Conservation (phyloP, 331 rosid genomes). For the Malus hybrid region DNA sequence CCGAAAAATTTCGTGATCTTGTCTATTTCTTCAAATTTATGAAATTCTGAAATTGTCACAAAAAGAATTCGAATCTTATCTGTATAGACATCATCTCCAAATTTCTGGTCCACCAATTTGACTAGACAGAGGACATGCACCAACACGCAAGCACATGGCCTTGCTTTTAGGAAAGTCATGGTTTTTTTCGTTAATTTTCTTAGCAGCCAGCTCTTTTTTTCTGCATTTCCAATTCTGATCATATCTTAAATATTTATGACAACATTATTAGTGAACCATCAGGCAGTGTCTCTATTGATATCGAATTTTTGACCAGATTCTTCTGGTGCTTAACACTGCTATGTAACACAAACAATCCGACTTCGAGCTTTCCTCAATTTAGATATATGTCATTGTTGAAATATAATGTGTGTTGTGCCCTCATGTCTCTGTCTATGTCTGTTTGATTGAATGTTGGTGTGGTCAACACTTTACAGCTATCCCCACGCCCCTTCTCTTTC, state of each 20-base stretch:
- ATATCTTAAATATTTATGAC: background rate
- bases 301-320: no score
- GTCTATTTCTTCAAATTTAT: no score
- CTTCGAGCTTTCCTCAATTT: background rate
- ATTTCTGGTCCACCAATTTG: background rate
- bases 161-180: background rate
- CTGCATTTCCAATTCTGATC: background rate
- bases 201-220: no score
- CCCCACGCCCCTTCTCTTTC: no score
- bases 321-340: background rate
- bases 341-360: background rate
- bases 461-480: background rate
- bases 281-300: background rate
- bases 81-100: background rate
- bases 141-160: background rate
- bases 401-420: background rate
- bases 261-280: no score
- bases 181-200: background rate
- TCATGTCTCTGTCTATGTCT: background rate
- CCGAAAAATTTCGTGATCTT: fast-evolving
- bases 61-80: no score
- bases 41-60: no score
- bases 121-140: no score
- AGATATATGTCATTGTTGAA: background rate
- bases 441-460: background rate